phyloP scores from a whole-genome alignment of 2,329 filamentous ascomycete genomes.

The Colletotrichum simmondsii region DNA sequence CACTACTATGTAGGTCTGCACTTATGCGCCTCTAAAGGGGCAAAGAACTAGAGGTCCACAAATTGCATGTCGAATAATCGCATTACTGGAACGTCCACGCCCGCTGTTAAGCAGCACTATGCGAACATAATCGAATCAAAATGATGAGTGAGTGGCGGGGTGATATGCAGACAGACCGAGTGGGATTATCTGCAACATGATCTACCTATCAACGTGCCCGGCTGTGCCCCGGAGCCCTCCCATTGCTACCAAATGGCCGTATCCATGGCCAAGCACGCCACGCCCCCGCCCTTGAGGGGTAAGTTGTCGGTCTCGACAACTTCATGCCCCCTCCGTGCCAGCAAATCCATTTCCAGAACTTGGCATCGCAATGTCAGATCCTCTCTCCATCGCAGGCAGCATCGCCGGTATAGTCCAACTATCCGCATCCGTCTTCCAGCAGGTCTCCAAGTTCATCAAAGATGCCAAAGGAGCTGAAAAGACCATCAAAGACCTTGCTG shows the following conservation, averaged over 20 bases:
- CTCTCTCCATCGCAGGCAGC: background rate
- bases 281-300: too few relatives aligned
- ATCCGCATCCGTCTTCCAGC: background rate
- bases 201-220: background rate
- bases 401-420: background rate
- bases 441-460: background rate
- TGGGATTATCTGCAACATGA: background rate
- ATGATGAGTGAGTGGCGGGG: background rate
- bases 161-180: background rate
- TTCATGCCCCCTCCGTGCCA: too few relatives aligned
- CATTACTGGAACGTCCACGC: too few relatives aligned
- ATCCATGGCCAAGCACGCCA: background rate
- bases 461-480: background rate
- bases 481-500: background rate
- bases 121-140: background rate
- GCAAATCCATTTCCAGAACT: too few relatives aligned
- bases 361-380: background rate
- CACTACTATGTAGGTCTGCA: too few relatives aligned
- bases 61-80: too few relatives aligned
- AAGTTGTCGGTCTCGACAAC: too few relatives aligned
- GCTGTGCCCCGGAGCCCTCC: background rate
- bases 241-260: background rate
- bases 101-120: too few relatives aligned
- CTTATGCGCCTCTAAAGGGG: too few relatives aligned
- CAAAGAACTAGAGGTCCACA: too few relatives aligned